These are phyloP conservation scores for Stramenopiles sp. DNA, from an alignment of 352 stramenopile genomes.

Conservation along the genomic window DNA sequence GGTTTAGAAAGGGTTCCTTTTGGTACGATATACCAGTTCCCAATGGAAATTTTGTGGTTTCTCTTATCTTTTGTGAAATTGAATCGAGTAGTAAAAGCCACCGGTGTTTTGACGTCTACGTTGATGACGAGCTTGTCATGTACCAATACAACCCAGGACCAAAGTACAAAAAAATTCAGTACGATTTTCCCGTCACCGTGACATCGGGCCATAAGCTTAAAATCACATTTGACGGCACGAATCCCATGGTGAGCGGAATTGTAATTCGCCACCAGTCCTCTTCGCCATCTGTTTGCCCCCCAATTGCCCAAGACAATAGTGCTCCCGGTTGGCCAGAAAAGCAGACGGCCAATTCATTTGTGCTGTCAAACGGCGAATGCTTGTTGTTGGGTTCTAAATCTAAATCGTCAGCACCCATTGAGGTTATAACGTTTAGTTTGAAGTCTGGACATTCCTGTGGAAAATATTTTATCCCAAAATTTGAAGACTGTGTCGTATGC, in stretches of 20 bases:
- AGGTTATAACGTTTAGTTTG: no score
- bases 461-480: no score
- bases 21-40: conserved; percentile 11
- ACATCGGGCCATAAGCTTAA: background rate
- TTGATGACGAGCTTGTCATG: background rate
- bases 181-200: conserved; percentile 7
- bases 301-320: no score
- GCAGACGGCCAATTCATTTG: no score
- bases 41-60: conserved; percentile 8
- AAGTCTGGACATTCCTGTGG: no score
- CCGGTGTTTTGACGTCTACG: background rate
- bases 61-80: background rate
- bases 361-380: no score
- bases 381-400: no score
- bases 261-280: background rate
- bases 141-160: background rate
- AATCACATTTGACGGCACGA: background rate
- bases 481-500: no score
- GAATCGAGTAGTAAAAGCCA: background rate
- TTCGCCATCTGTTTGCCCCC: no score
- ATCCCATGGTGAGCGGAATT: conserved; percentile 4
- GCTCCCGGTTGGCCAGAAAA: no score
- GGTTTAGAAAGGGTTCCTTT: background rate
- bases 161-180: background rate
- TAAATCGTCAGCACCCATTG: no score